phyloP scores from a whole-genome alignment of 106 monocot genomes.

The Agapanthus africanus region DNA sequence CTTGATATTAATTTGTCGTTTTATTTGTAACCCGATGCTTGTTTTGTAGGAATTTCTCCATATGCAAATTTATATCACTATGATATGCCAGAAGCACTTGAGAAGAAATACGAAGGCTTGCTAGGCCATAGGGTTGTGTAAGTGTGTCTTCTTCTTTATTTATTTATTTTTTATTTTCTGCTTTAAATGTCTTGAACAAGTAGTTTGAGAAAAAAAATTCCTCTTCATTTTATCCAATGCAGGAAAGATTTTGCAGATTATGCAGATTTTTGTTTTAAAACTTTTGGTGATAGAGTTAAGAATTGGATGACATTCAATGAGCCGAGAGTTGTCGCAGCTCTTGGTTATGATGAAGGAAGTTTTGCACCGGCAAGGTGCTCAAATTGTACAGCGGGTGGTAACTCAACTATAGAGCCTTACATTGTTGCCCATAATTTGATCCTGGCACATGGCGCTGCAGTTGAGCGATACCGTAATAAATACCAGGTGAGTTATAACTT shows the following conservation, averaged over 20 bases:
- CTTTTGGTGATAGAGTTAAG: conserved; percentile 93
- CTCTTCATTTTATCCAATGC: conserved; percentile 7
- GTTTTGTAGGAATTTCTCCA: conserved; percentile 64
- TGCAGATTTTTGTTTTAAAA: conserved; percentile 89
- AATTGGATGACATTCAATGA: conserved; percentile 97
- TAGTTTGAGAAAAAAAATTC: no score
- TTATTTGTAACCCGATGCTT: background rate
- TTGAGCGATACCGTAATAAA: conserved; percentile 69
- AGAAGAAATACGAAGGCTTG: conserved; percentile 63
- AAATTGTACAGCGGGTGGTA: conserved; percentile 48
- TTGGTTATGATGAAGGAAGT: conserved; percentile 77
- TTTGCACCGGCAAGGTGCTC: conserved; percentile 83
- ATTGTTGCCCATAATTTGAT: conserved; percentile 81
- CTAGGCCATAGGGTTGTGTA: conserved; percentile 69
- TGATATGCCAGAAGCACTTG: conserved; percentile 82
- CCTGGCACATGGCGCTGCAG: conserved; percentile 77
- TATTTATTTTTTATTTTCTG: background rate
- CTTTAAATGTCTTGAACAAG: background rate
- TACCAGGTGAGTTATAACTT: conserved; percentile 80
- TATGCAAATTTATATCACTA: conserved; percentile 98
- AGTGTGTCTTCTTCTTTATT: conserved; percentile 11
- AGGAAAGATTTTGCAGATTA: conserved; percentile 74
- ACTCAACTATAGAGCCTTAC: conserved; percentile 92
- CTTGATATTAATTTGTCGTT: background rate
- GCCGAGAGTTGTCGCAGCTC: conserved; percentile 79